These are phyloP conservation scores for Lachnum nothofagi DNA, from an alignment of 2,329 filamentous ascomycete genomes.

Conservation along the genomic window DNA sequence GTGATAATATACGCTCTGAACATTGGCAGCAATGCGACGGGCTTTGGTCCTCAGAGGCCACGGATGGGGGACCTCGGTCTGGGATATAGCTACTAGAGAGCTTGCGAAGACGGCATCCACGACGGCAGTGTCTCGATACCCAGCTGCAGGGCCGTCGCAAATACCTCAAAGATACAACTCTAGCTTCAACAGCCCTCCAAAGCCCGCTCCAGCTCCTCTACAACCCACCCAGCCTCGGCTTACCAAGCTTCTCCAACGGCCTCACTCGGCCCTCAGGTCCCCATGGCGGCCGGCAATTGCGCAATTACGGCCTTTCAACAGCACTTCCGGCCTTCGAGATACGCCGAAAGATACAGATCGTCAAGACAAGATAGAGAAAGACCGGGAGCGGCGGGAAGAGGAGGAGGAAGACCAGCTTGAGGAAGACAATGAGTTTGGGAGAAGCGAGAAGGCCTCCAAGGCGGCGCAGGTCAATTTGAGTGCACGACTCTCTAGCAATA, in stretches of 20 bases:
- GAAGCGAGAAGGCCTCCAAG: conserved; percentile 77
- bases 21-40: conserved; percentile 27
- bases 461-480: conserved; percentile 86
- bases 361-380: conserved; percentile 33
- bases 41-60: conserved; percentile 18
- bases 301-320: conserved; percentile 29
- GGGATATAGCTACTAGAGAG: conserved; percentile 24
- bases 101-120: conserved; percentile 15
- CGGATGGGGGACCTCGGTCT: conserved; percentile 22
- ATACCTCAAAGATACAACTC: conserved; percentile 17
- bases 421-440: conserved; percentile 57
- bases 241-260: conserved; percentile 13
- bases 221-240: background rate
- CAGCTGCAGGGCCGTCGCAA: conserved; percentile 1
- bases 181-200: conserved; percentile 13
- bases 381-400: conserved; percentile 37
- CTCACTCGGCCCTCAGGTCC: conserved; percentile 17
- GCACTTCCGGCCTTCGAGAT: conserved; percentile 21
- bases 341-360: conserved; percentile 23
- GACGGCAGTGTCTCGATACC: conserved; percentile 10
- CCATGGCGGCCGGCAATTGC: conserved; percentile 29
- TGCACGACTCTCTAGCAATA: conserved; percentile 80
- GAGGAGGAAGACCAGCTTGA: conserved; percentile 39
- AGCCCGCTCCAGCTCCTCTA: conserved; percentile 1
- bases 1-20: conserved; percentile 23